Percentiles rank a stretch among this genome's conserved stretches.
These are phyloP conservation scores for Rhodomyrtus tomentosa DNA, from an alignment of 345 rosid species.

Conservation along the genomic window DNA sequence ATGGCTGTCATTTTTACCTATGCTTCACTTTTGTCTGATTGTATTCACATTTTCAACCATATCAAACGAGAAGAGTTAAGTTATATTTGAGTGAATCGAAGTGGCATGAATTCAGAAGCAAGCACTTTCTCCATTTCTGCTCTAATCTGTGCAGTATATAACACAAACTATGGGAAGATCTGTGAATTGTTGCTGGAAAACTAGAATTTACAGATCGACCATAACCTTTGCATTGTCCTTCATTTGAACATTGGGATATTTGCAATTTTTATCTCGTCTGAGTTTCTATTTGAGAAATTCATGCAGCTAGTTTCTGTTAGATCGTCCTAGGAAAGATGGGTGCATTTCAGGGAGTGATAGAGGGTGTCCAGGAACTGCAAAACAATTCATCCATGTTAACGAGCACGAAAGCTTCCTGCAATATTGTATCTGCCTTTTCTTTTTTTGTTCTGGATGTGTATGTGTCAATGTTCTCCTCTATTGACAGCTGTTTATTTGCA, in stretches of 20 bases:
- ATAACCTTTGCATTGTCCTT: background rate
- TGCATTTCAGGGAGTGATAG: background rate
- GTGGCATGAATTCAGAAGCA: background rate
- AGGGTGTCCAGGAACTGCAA: background rate
- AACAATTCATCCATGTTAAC: background rate
- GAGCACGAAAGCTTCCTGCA: background rate
- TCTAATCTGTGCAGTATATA: background rate
- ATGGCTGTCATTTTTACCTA: background rate
- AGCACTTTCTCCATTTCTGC: background rate
- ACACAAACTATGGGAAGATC: background rate
- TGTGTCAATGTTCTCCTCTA: background rate
- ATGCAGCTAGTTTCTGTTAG: background rate
- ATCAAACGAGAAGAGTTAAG: background rate
- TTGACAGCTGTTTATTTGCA: slow-evolving; percentile 34
- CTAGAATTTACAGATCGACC: background rate
- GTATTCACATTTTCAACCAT: background rate
- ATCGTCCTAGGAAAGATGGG: background rate
- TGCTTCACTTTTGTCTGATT: background rate
- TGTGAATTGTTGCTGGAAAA: background rate
- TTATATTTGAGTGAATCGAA: background rate
- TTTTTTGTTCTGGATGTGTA: background rate
- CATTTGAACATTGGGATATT: background rate
- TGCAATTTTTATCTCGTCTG: background rate
- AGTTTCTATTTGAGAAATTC: background rate
- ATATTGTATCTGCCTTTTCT: background rate